Evolutionary conservation across 306 rosid species (phyloP), one percentile per base, ranked within the genome.

Genomic region (Boehmeria nivea): DNA sequence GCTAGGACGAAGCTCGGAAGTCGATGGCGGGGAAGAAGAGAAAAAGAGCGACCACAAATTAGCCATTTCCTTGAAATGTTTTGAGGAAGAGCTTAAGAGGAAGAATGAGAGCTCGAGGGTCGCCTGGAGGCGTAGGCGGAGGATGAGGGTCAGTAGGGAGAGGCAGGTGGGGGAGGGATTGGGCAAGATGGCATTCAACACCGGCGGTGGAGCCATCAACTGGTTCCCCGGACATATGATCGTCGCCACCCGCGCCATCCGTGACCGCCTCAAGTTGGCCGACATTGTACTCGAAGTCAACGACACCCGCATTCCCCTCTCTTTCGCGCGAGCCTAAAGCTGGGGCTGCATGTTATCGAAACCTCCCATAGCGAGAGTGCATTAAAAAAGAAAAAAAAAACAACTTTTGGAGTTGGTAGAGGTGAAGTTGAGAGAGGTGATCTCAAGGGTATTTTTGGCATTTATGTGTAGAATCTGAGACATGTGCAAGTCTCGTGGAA

Each of bases 161-260:
- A 83, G 67, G 67, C 70, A 63, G 6, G 46, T 83, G 9, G 10
- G 54, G 77, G 81, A n/a, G n/a, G n/a, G n/a, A 16, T 58, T 85
- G 23, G 95, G 89, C 33, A 94, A 89, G n/a, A 83, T 83, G 95
- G 81, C 66, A 0, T 83, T 86, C 84, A 72, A 70, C 58, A 42
- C 70, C 33, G 90, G 81, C 7, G 95, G 90, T 3, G 97, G 94
- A 37, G 69, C 57, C 48, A 80, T 89, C 48, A 89, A 78, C 65
- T 89, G 95, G 94, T 86, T 79, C 77, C 97, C 97, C 0, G 97
- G 97, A 9, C 97, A 89, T 78, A 89, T 89, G 90, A 94, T 94
- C 0, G 82, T 95, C 2, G 97, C 97, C 52, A 79, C 81, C 0
- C 76, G 84, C 7, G 95, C 97, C 70, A 89, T 89, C 24, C 77